Conservation (phyloP, 768 basidiomycete genomes). For the Rhodotorula diobovata region DNA sequence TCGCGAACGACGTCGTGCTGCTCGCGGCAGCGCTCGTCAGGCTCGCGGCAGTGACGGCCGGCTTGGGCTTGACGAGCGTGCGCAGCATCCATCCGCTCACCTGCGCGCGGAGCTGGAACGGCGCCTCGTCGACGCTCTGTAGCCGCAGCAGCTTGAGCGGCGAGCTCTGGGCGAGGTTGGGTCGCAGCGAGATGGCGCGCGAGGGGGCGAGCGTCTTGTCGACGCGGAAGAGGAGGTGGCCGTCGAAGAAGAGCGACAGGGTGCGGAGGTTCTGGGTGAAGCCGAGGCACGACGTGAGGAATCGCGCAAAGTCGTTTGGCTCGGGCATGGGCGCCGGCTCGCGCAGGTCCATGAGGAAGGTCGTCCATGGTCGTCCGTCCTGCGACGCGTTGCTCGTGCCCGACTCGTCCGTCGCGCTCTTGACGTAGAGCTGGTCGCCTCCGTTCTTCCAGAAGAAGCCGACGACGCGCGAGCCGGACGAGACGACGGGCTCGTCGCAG, state of each 20-base stretch:
- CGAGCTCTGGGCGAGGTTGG: conserved; percentile 13
- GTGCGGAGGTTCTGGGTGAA: conserved; percentile 78
- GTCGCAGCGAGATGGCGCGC: conserved; percentile 55
- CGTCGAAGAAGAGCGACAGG: conserved; percentile 77
- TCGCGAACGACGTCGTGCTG: conserved; percentile 43
- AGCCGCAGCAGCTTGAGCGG: conserved; percentile 26
- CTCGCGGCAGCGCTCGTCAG: conserved; percentile 47
- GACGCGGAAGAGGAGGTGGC: conserved; percentile 63
- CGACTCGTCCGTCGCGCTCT: conserved; percentile 42
- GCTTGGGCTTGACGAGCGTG: conserved; percentile 53
- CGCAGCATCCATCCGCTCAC: conserved; percentile 74
- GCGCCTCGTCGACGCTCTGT: conserved; percentile 47
- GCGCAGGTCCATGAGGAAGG: conserved; percentile 81
- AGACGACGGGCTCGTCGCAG: conserved; percentile 49
- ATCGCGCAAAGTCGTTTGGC: conserved; percentile 67
- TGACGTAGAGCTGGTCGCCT: conserved; percentile 47
- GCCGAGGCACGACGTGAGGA: conserved; percentile 83
- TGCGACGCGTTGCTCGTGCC: conserved; percentile 28
- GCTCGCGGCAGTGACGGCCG: conserved; percentile 48
- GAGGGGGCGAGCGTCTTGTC: conserved; percentile 60
- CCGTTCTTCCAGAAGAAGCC: conserved; percentile 88
- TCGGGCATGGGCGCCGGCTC: conserved; percentile 73
- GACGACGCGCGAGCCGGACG: conserved; percentile 61
- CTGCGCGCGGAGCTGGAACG: conserved; percentile 71
- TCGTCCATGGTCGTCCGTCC: conserved; percentile 62